Conservation (phyloP, 2,329 filamentous ascomycete species). For the Rhynchosporium agropyri region DNA sequence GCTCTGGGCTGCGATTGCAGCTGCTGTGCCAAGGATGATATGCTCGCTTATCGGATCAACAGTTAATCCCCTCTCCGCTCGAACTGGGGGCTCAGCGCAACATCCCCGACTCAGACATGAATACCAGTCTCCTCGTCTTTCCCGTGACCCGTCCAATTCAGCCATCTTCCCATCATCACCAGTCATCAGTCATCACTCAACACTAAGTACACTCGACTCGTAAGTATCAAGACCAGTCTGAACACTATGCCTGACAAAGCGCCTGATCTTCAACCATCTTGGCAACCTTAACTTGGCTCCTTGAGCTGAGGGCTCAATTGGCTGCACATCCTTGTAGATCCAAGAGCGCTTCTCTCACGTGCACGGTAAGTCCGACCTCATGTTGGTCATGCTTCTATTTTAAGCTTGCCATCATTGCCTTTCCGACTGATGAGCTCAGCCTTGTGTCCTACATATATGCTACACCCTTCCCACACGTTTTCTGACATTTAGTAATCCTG, state of each 20-base stretch:
- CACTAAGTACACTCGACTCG: not conserved
- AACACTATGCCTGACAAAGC: not conserved
- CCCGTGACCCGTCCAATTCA: too few species aligned
- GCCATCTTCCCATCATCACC: not conserved
- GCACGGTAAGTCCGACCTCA: slow-evolving; percentile 6
- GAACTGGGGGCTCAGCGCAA: not conserved
- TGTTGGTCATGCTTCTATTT: slow-evolving; percentile 18
- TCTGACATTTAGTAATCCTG: slow-evolving; percentile 13
- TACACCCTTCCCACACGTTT: slow-evolving; percentile 5
- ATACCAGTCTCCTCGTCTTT: too few species aligned
- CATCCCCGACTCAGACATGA: too few species aligned
- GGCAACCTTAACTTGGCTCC: not conserved
- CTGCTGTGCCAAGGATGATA: slow-evolving; percentile 8
- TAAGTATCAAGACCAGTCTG: not conserved
- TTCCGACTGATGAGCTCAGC: slow-evolving; percentile 13
- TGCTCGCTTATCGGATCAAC: slow-evolving; percentile 2
- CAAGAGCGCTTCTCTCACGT: slow-evolving; percentile 6
- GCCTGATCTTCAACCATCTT: slow-evolving; percentile 8
- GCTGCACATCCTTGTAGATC: slow-evolving; percentile 11
- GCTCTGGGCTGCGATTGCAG: slow-evolving; percentile 9
- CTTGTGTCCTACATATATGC: slow-evolving; percentile 8
- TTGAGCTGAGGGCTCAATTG: slow-evolving; percentile 4
- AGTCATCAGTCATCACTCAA: too few species aligned
- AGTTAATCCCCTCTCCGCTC: not conserved
- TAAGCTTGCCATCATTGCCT: not conserved